These are phyloP conservation scores for Verticillium nonalfalfae DNA, from an alignment of 2,329 filamentous ascomycete species.

Conservation along the genomic window DNA sequence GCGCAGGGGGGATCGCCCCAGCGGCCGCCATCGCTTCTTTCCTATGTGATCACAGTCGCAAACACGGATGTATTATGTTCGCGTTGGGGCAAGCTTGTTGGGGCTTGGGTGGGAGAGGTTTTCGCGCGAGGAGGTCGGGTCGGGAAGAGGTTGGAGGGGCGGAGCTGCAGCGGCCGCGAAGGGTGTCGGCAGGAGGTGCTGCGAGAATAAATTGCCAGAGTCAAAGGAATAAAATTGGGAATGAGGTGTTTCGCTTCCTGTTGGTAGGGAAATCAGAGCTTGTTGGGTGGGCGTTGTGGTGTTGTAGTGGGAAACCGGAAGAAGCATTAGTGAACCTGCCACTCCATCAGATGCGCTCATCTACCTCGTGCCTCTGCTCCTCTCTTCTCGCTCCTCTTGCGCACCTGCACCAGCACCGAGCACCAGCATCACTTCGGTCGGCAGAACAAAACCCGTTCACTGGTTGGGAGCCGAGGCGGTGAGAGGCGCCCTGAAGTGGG, in stretches of 20 bases:
- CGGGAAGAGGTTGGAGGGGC: neutral
- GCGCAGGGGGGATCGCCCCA: constrained; percentile 41
- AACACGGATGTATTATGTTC: neutral
- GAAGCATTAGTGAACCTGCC: constrained; percentile 13
- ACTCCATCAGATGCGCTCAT: constrained; percentile 14
- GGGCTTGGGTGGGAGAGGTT: neutral
- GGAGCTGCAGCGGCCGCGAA: neutral
- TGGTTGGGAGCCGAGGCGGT: constrained; percentile 10
- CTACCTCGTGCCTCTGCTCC: constrained; percentile 8
- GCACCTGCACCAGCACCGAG: constrained; percentile 5
- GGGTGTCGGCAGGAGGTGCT: neutral
- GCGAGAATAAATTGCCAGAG: neutral
- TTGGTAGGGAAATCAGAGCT: neutral
- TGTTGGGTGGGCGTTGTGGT: constrained; percentile 1
- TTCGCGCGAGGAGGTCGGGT: neutral
- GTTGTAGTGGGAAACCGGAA: constrained; percentile 10
- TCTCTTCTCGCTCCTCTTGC: constrained; percentile 8
- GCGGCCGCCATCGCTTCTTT: constrained; percentile 43
- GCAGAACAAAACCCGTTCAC: constrained; percentile 12
- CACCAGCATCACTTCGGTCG: constrained; percentile 6
- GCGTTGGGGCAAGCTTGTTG: neutral
- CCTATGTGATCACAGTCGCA: neutral
- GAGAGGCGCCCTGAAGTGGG: constrained; percentile 10
- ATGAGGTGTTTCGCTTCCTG: neutral
- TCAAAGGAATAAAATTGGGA: neutral